Evolutionary conservation across 129 eudicot species (phyloP).

Genomic region (Artemisia annua): DNA sequence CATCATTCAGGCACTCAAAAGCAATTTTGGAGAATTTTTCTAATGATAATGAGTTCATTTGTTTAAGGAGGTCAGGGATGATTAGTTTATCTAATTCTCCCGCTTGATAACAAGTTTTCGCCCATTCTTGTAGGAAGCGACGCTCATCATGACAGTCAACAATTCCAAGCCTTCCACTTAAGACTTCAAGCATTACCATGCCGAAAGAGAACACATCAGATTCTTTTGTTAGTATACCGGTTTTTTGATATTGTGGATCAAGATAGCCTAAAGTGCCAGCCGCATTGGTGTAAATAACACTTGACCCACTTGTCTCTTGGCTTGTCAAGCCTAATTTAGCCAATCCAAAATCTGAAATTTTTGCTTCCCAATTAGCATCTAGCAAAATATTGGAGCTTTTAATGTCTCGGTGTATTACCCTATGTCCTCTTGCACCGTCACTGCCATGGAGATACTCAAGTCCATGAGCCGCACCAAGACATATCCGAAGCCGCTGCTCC

Average conservation of each 20-base stretch:
- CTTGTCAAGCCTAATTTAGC: slow-evolving; percentile 17
- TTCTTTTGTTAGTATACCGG: slow-evolving; percentile 11
- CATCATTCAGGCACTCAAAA: slow-evolving; percentile 9
- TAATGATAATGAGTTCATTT: slow-evolving; percentile 19
- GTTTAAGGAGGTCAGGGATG: slow-evolving; percentile 1
- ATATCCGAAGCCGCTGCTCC: slow-evolving; percentile 30
- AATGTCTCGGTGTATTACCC: slow-evolving; percentile 29
- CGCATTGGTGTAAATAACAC: slow-evolving; percentile 11
- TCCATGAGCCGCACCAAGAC: slow-evolving; percentile 27
- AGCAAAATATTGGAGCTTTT: slow-evolving; percentile 23
- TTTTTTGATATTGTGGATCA: slow-evolving; percentile 8
- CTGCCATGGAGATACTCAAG: slow-evolving; percentile 18
- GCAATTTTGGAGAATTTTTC: slow-evolving; percentile 15
- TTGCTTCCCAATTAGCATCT: slow-evolving; percentile 15
- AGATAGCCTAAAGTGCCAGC: slow-evolving; percentile 16
- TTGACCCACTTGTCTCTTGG: slow-evolving; percentile 21
- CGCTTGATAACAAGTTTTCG: neutral
- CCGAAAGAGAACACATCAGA: slow-evolving; percentile 33
- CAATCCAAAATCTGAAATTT: slow-evolving; percentile 37
- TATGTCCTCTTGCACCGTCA: neutral
- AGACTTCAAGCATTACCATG: slow-evolving; percentile 24
- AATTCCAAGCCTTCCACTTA: slow-evolving; percentile 26
- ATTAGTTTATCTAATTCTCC: slow-evolving; percentile 22
- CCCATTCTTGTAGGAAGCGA: neutral
- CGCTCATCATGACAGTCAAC: neutral